phyloP scores from a whole-genome alignment of 257 asterid genomes.

The Leptodermis oblonga region DNA sequence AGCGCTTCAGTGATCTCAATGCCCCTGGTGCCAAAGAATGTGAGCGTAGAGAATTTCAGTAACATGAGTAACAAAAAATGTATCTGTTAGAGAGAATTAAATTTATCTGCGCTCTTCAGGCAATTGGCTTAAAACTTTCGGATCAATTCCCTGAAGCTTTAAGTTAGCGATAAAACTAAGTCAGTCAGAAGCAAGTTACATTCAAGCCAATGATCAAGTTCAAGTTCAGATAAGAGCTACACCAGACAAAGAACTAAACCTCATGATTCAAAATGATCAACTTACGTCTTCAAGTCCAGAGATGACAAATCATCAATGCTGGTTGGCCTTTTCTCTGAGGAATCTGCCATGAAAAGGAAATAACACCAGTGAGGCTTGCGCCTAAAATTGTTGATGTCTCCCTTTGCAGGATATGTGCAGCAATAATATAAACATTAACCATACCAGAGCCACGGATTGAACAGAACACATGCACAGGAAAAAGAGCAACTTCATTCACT shows the following conservation, averaged over 20 bases:
- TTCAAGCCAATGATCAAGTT: not conserved
- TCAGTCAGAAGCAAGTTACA: not conserved
- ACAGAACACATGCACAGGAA: not conserved
- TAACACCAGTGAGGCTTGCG: not conserved
- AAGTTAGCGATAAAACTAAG: not conserved
- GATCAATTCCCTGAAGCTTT: not conserved
- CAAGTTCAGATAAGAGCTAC: not conserved
- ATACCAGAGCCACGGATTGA: not conserved
- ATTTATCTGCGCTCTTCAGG: not conserved
- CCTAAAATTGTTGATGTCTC: conserved; percentile 1
- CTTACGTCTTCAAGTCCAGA: conserved; percentile 73
- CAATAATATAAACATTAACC: not conserved
- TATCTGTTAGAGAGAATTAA: not conserved
- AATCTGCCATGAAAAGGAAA: conserved; percentile 36
- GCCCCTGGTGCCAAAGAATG: conserved; percentile 44
- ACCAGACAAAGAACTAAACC: not conserved
- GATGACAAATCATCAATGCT: conserved; percentile 68
- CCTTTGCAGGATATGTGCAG: not conserved
- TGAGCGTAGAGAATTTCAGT: not conserved
- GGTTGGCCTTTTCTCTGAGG: conserved; percentile 56
- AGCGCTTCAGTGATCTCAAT: conserved; percentile 90
- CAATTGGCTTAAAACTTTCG: not conserved
- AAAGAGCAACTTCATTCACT: not conserved
- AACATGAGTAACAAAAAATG: not conserved
- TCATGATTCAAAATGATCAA: conserved; percentile 6